Evolutionary conservation across 1,284 basidiomycete genomes (phyloP).

Genomic region (Melampsora abietis-canadensis): DNA sequence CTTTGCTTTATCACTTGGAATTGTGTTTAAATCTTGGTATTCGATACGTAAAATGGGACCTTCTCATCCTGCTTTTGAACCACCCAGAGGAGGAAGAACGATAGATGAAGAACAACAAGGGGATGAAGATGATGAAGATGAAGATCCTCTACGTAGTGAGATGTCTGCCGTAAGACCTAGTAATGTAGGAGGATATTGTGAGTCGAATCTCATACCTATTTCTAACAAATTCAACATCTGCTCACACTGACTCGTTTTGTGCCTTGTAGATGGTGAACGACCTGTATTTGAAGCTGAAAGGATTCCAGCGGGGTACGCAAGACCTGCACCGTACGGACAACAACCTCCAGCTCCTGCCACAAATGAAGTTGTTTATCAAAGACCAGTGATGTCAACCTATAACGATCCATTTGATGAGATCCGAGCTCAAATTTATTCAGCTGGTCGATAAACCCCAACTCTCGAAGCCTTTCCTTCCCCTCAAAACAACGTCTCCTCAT

Average conservation of each 20-base stretch:
- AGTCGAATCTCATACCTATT: background rate
- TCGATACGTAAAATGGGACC: constrained; percentile 40
- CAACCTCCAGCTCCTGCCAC: background rate
- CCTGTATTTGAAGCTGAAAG: constrained; percentile 36
- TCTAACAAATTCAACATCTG: background rate
- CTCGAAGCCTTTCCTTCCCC: background rate
- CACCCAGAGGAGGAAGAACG: constrained; percentile 24
- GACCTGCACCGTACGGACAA: constrained; percentile 8
- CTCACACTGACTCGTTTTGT: background rate
- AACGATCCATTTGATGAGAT: constrained; percentile 43
- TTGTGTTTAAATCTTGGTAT: constrained; percentile 41
- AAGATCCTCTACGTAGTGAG: constrained; percentile 19
- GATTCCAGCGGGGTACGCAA: constrained; percentile 25
- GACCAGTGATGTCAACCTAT: constrained; percentile 29
- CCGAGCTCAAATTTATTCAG: constrained; percentile 37
- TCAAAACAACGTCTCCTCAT: too few relatives aligned
- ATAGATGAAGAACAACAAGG: constrained; percentile 11
- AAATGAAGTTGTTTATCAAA: constrained; percentile 1
- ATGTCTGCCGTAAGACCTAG: constrained; percentile 33
- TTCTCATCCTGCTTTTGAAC: constrained; percentile 31
- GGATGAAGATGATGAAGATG: constrained; percentile 29
- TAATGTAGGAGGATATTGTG: constrained; percentile 41
- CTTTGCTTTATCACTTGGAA: constrained; percentile 20
- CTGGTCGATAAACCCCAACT: constrained; percentile 2
- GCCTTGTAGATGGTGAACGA: constrained; percentile 33